Evolutionary conservation across 345 rosid genomes (phyloP), one percentile per base, ranked within the genome.

Genomic region (Eutrema yunnanense): DNA sequence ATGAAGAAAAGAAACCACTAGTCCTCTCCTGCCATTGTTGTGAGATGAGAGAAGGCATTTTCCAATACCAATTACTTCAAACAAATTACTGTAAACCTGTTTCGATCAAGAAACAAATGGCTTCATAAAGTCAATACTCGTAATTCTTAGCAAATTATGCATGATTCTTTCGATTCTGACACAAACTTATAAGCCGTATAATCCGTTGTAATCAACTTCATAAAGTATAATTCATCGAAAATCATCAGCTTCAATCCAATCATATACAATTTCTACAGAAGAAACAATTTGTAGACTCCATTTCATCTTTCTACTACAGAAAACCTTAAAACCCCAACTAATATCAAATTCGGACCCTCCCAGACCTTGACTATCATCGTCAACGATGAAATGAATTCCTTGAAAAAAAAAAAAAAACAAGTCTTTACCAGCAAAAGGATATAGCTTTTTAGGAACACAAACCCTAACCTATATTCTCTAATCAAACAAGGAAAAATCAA

Each of bases 11-110:
- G 78, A 94, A 94, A 27, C 82, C 92, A 68, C 75, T 86, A 44
- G 98, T 88, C 81, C 73, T 86, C 67, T 91, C 96, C 71, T 89
- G 92, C 98, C 97, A 91, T 78, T 78, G 96, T 13, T 89, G 92
- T 78, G 93, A 83, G 75, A 67, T 69, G 3, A 84, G 84, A 37
- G 96, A 84, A 82, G 96, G 85, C 98, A 93, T 93, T 76, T 68
- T 67, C 79, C 64, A 42, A 51, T 51, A 59, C 43, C 55, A 30
- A 59, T 0, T 10, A 8, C 67, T 67, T 51, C 26, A 50, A 66
- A 59, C 62, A 42, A 60, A 16, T 52, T 62, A 43, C 14, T 43
- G 0, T 13, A 41, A 32, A 51, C 67, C 68, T 59, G 37, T 42
- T 67, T 52, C 2, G 10, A 67, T 42, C 53, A 66, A 59, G 43